Base-by-base conservation (phyloP, 768 basidiomycete species). In the Rhodotorula paludigena region DNA sequence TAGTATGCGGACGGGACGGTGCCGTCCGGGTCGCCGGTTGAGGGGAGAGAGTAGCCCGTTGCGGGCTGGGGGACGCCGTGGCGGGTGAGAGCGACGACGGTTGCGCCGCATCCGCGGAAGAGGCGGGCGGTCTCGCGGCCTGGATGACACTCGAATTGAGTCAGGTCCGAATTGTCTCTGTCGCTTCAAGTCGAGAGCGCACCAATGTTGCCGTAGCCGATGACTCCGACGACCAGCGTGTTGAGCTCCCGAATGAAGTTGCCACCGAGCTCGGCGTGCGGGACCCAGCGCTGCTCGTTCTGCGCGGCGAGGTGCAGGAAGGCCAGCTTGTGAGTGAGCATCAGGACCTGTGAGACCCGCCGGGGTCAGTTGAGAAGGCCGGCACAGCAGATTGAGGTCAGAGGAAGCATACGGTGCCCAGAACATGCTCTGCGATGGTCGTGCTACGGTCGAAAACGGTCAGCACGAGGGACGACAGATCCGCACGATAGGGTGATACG, bases 201-300 rank as follows among this genome's bases (percentile, higher is more conserved):
- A 58, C 57, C 57, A 16, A 64, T 57, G 23, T 53, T 36, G 5
- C 60, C 60, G 49, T 61, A 61, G 9, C 60, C 60, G 49, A 51
- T 25, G 28, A 61, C 25, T 1, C 60, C 60, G 20, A 61, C 60
- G 2, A 0, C 41, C 28, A 61, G 51, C 48, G 47, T 18, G 8
- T 20, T 39, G 12, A 61, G 28, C 39, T 61, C 48, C 16, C 49
- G 60, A 12, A 61, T 42, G 35, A 39, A 51, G 25, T 25, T 35
- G 14, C 55, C 56, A 3, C 48, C 56, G 23, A 64, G 20, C 23
- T 51, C 47, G 5, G 11, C 16, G 35, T 39, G 36, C 16, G 32
- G 14, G 35, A 55, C 35, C 62, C 62, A 63, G 10, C 39, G 28
- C 35, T 63, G 28, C 20, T 63, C 30, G 21, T 12, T 10, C 15